Evolutionary conservation across 306 rosid genomes (phyloP).

Genomic region (Rosa persica): DNA sequence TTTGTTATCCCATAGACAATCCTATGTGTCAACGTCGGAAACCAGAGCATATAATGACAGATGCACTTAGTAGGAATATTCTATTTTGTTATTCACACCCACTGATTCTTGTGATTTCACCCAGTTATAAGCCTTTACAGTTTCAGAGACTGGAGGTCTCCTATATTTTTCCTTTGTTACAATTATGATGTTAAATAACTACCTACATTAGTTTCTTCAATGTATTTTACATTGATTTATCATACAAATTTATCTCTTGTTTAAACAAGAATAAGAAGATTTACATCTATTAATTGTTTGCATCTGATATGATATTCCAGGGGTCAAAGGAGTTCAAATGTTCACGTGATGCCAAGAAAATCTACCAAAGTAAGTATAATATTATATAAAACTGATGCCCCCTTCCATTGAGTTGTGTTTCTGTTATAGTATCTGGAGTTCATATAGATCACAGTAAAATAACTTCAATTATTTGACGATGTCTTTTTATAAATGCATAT

Average conservation of each 20-base stretch:
- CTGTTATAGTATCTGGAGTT: too few species aligned
- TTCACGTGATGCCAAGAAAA: constrained; percentile 44
- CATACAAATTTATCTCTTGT: not conserved
- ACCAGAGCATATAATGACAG: not conserved
- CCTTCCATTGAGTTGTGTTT: not conserved
- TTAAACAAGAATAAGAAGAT: constrained; percentile 8
- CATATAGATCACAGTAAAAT: too few species aligned
- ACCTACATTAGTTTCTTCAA: not conserved
- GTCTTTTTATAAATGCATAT: too few species aligned
- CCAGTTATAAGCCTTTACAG: not conserved
- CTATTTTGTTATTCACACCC: not conserved
- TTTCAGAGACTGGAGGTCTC: not conserved
- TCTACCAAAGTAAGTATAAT: constrained; percentile 52
- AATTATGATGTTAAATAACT: not conserved
- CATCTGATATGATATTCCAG: constrained; percentile 42
- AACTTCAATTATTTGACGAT: too few species aligned
- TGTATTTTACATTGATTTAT: not conserved
- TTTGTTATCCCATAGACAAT: not conserved
- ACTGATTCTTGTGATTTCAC: not conserved
- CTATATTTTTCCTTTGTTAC: not conserved
- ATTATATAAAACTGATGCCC: not conserved
- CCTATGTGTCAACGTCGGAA: not conserved
- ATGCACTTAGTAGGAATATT: not conserved
- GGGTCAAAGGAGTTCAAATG: constrained; percentile 45
- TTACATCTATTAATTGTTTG: constrained; percentile 22